A percentile compares a stretch with the other conserved stretches of the same genome.
Evolutionary conservation across 208 protist genomes (phyloP).

Genomic region (Leptomonas pyrrhocoris): DNA sequence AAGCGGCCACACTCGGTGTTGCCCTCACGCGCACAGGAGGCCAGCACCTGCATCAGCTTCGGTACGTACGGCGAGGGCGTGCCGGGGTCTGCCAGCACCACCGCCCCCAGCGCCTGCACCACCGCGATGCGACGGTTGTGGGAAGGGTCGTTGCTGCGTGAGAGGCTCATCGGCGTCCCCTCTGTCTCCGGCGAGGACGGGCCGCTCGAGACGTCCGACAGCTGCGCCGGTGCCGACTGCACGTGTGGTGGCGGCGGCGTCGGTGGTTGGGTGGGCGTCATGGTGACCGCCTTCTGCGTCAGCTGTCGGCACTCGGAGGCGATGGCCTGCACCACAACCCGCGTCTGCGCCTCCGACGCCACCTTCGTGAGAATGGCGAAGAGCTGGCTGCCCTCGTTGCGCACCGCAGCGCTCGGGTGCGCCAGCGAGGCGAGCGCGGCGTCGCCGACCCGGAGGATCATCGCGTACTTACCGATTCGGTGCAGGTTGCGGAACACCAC

Average conservation of each 20-base stretch:
- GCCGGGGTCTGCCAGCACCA: slow-evolving; percentile 55
- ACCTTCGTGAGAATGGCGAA: slow-evolving; percentile 74
- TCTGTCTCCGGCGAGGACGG: background rate
- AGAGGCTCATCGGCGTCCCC: background rate
- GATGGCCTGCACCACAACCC: slow-evolving; percentile 42
- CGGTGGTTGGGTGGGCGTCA: background rate
- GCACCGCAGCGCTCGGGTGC: slow-evolving; percentile 54
- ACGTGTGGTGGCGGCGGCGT: background rate
- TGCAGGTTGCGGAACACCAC: slow-evolving; percentile 75
- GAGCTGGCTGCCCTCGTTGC: slow-evolving; percentile 45
- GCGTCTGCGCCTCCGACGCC: slow-evolving; percentile 65
- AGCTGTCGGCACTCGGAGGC: slow-evolving; percentile 45
- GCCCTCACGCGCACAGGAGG: slow-evolving; percentile 34
- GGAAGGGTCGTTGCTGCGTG: background rate
- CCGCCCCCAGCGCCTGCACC: slow-evolving; percentile 69
- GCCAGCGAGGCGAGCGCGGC: slow-evolving; percentile 55
- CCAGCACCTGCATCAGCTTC: slow-evolving; percentile 58
- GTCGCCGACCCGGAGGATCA: slow-evolving; percentile 55
- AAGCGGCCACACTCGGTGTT: slow-evolving; percentile 52
- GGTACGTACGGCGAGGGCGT: slow-evolving; percentile 60
- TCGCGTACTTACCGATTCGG: slow-evolving; percentile 74
- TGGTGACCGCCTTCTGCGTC: background rate
- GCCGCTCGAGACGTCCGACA: background rate
- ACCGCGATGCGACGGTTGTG: slow-evolving; percentile 44
- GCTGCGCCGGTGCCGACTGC: background rate